phyloP scores from a whole-genome alignment of 768 basidiomycete species.

The Termitomyces sp. region DNA sequence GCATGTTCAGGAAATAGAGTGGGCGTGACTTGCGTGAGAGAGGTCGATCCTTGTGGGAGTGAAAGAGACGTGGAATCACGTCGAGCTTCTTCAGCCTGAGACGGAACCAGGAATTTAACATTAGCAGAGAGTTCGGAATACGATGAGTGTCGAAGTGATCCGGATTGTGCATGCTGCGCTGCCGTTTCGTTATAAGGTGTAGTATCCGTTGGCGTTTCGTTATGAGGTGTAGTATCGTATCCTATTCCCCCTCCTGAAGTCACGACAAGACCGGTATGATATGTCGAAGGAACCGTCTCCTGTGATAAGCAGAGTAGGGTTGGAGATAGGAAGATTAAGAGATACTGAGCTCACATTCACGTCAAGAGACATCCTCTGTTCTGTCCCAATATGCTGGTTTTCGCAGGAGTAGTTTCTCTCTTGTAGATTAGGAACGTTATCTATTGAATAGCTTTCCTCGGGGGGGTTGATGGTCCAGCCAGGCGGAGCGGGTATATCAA shows the following conservation, averaged over 20 bases:
- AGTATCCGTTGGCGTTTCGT: too few species aligned
- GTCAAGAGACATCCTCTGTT: neutral
- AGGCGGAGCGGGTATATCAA: neutral
- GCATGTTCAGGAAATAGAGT: too few species aligned
- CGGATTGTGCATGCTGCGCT: neutral
- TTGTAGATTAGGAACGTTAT: neutral
- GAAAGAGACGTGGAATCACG: neutral
- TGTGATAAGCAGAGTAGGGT: neutral
- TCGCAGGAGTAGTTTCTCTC: neutral
- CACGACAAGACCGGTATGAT: too few species aligned
- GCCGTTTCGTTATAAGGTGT: neutral
- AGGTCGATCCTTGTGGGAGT: neutral
- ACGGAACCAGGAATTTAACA: slow-evolving; percentile 14
- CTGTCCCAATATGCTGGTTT: too few species aligned
- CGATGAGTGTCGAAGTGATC: slow-evolving; percentile 18
- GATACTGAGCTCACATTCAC: neutral
- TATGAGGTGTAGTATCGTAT: neutral
- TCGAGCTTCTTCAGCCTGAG: neutral
- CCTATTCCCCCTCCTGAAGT: neutral
- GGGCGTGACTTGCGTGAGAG: too few species aligned
- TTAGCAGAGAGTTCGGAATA: slow-evolving; percentile 28
- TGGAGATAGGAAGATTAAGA: neutral
- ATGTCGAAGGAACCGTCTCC: neutral
- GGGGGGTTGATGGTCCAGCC: neutral
- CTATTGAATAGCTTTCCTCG: neutral